These are phyloP conservation scores for Trichoderma breve DNA, from an alignment of 2,329 filamentous ascomycete genomes.

Conservation along the genomic window DNA sequence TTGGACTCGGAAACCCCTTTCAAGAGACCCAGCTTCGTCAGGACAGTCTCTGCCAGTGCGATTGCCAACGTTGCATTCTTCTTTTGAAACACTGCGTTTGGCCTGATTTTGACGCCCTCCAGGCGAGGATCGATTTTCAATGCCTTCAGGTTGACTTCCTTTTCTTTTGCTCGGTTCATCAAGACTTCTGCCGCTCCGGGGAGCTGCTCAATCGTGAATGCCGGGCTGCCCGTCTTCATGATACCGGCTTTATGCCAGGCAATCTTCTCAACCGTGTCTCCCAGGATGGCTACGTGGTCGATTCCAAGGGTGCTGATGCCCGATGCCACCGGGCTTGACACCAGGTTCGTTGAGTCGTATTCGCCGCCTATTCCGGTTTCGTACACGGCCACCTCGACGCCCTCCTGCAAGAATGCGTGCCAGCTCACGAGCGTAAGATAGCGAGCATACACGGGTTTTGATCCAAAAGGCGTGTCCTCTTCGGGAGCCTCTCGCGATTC, in stretches of 20 bases:
- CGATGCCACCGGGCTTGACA: constrained; percentile 55
- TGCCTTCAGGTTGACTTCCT: constrained; percentile 46
- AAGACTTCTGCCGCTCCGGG: constrained; percentile 47
- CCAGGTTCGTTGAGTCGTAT: constrained; percentile 67
- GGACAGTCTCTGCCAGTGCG: constrained; percentile 49
- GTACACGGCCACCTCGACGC: constrained; percentile 61
- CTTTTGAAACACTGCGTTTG: constrained; percentile 57
- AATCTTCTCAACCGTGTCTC: constrained; percentile 62
- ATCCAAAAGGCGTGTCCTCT: constrained; percentile 36
- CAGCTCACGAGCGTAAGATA: constrained; percentile 65
- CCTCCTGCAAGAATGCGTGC: constrained; percentile 63
- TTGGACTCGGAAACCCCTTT: constrained; percentile 27
- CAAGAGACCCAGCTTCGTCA: constrained; percentile 44
- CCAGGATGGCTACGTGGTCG: constrained; percentile 64
- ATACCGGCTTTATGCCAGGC: constrained; percentile 75
- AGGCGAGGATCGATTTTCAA: constrained; percentile 49
- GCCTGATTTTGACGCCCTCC: constrained; percentile 46
- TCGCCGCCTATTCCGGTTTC: constrained; percentile 68
- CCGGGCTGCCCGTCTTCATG: constrained; percentile 58
- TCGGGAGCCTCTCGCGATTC: constrained; percentile 32
- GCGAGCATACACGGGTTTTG: constrained; percentile 57
- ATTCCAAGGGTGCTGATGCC: constrained; percentile 67
- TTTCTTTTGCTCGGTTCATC: constrained; percentile 51
- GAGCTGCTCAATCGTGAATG: constrained; percentile 57
- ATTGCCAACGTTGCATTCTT: constrained; percentile 56